Evolutionary conservation across 176 grass and related monocot genomes (phyloP), one percentile per base, ranked within the genome.

Genomic region (Cymbopogon citratus): DNA sequence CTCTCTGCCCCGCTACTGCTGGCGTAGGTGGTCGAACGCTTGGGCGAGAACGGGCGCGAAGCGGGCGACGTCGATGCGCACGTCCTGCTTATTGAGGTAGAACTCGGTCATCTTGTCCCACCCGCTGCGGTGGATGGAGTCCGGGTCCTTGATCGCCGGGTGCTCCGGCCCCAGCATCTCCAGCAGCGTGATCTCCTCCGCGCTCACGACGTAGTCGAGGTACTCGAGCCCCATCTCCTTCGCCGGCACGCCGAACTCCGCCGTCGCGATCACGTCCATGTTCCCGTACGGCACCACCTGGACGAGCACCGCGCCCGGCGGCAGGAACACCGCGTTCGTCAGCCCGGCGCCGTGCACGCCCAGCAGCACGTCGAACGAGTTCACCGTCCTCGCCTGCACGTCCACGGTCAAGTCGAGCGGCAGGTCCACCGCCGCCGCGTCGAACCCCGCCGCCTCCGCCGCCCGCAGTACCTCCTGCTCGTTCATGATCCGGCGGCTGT

Each of bases 231-330:
- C 74, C 74, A 76, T 76, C 3, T 61, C 74, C 7, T 1, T 9
- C 12, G 74, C 74, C 52, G 74, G 74, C 74, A 40, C 12, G 52
- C 56, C 74, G 56, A 41, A 77, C 35, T 77, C 74, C 35, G 25
- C 4, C 74, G 12, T 25, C 23, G 75, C 75, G 7, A 77, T 43
- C 1, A 3, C 0, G 26, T 92, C 94, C 33, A 97, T 66, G 39
- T 85, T 87, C 34, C 94, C 94, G 19, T 73, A 92, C 7, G 91
- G 94, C 49, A 97, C 91, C 38, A 97, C 78, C 80, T 97, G 94
- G 26, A 97, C 75, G 4, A 97, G 66, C 69, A 92, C 83, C 8
- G 83, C 94, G 0, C 83, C 80, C 3, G 84, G 52, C 8, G 94
- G 94, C 27, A 97, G 80, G 88, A 97, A 97, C 61, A 87, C 92